Evolutionary conservation across 73 alveolate species (phyloP), one percentile per base, ranked within the genome.

Genomic region (Paramecium sexaurelia): DNA sequence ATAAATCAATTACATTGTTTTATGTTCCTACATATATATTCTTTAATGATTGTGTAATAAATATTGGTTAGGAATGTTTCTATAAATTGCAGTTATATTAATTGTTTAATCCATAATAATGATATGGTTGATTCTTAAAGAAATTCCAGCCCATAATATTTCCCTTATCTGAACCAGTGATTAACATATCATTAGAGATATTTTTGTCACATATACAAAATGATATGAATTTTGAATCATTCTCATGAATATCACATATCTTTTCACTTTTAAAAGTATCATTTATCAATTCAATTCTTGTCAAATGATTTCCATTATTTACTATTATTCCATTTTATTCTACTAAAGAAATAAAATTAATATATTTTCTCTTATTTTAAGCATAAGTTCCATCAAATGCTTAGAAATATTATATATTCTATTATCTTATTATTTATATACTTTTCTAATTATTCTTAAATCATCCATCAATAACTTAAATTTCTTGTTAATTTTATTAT

Each of bases 1-100:
- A 33, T 22, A 73, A 73, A 73, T 35, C 5, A 36, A 5, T 20
- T 73, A 73, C 68, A 78, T 78, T 78, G 41, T 78, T 45, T 41
- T 37, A 13, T 36, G 90, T 78, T 39, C 90, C 90, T 22, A 78
- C 43, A 78, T 22, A 78, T 3, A 78, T 78, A 36, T 71, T 71
- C 26, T 71, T 27, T 11, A 71, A 36, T 3, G 37, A 37, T 71
- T 71, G 35, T 8, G 56, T 71, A 2, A 71, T 71, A 19, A 71
- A 71, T 71, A 17, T 36, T 11, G 86, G 86, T 71, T 9, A 10
- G 0, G 55, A 71, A 71, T 71, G 67, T 1, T 51, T 11, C 22
- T 35, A 71, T 11, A 35, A 71, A n/a, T 37, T 37, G 33, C 56
- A 71, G 11, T 35, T 36, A 9, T 71, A 11, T 71, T 71, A 9